Evolutionary conservation across 1,284 basidiomycete species (phyloP), one percentile per base, ranked within the genome.

Genomic region (Meripilus lineatus): DNA sequence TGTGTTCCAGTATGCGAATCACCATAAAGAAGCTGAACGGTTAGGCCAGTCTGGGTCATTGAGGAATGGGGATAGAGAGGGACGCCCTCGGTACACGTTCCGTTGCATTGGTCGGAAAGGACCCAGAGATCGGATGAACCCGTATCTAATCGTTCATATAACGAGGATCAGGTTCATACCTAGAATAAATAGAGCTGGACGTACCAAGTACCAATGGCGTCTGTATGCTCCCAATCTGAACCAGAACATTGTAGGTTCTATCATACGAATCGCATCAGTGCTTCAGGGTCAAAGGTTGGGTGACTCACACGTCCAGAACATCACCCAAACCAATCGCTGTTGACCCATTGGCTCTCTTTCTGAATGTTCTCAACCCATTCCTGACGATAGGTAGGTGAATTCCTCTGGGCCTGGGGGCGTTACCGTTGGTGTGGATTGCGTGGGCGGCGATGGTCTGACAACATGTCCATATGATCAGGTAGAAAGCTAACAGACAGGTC

Each of bases 1-100:
- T 55, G 55, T 0, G 68, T 68, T 3, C 66, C 66, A 2, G 65
- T 63, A 5, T 49, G 54, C 11, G 67, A 68, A 40, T 70, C 68
- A 26, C 68, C 68, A 35, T 60, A 67, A 30, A 48, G 45, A 30
- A 67, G 48, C 32, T 47, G 37, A 13, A 69, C 66, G 24, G 45
- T 48, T 7, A 56, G 51, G 4, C 64, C 65, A 30, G 28, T 10
- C 8, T 8, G 10, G 28, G 50, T 50, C 33, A 64, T 54, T 5
- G 56, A 40, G 1, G 50, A 40, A 20, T 52, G 51, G 2, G 56
- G 48, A 38, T 65, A 66, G n/a, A 63, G 52, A 2, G 63, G 58
- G 20, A 63, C 53, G 21, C 38, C 40, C 5, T 50, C 34, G 14
- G 47, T 42, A 44, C 63, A 60, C 22, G 52, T 52, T 5, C 50